A percentile compares a stretch with the other conserved stretches of the same genome.
phyloP scores from a whole-genome alignment of 805 yeast species.

The Spathaspora sp. region DNA sequence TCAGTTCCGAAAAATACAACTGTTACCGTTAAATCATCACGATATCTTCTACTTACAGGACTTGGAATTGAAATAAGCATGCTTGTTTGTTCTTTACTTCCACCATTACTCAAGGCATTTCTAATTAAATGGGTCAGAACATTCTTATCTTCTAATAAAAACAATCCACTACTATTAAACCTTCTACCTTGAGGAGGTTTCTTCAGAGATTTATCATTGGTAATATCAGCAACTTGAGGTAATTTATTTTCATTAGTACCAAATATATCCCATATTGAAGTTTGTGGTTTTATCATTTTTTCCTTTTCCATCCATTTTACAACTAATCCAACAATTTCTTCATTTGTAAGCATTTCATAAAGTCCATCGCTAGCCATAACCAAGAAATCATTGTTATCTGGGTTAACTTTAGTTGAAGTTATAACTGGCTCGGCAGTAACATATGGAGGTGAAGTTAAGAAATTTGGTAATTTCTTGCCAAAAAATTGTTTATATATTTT shows the following conservation, averaged over 20 bases:
- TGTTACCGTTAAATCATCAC: slow-evolving; percentile 95
- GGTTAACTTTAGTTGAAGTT: slow-evolving; percentile 72
- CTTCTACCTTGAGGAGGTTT: slow-evolving; percentile 45
- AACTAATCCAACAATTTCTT: slow-evolving; percentile 88
- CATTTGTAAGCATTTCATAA: slow-evolving; percentile 86
- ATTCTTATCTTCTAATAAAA: slow-evolving; percentile 75
- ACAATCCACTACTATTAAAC: slow-evolving; percentile 37
- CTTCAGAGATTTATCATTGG: slow-evolving; percentile 58
- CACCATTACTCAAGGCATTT: slow-evolving; percentile 86
- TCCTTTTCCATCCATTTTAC: slow-evolving; percentile 88
- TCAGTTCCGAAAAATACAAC: slow-evolving; percentile 87
- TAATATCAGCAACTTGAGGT: slow-evolving; percentile 62
- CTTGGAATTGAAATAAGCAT: slow-evolving; percentile 88
- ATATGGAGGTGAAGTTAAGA: slow-evolving; percentile 86
- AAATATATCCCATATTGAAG: slow-evolving; percentile 44
- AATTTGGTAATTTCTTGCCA: slow-evolving; percentile 72
- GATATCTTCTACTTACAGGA: slow-evolving; percentile 84
- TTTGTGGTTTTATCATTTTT: slow-evolving; percentile 52
- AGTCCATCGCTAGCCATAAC: slow-evolving; percentile 94
- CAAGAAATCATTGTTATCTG: slow-evolving; percentile 74
- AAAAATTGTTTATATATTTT: slow-evolving; percentile 71
- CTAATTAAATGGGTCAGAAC: slow-evolving; percentile 91
- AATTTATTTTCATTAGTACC: slow-evolving; percentile 44
- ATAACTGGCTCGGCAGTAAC: slow-evolving; percentile 96
- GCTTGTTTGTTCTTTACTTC: slow-evolving; percentile 80